These are phyloP conservation scores for Fusarium albosuccineum DNA, from an alignment of 2,329 filamentous ascomycete species.

Conservation along the genomic window DNA sequence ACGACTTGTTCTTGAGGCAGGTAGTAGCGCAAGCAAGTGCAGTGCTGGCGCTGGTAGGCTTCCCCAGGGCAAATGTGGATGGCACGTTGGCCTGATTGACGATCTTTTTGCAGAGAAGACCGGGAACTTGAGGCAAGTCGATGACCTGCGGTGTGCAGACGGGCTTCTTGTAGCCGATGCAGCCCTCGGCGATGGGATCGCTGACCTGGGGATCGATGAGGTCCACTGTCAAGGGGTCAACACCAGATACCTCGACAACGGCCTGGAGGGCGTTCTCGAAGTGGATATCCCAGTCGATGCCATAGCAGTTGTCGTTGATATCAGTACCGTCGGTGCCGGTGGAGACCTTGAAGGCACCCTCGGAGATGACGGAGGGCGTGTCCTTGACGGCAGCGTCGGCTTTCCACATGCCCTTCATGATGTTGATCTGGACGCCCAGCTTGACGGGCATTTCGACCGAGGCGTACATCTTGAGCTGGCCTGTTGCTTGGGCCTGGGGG, in stretches of 20 bases:
- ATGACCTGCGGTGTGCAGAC: too few relatives aligned
- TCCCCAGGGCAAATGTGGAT: too few relatives aligned
- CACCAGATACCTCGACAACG: not conserved
- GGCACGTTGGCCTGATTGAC: not conserved
- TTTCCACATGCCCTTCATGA: not conserved
- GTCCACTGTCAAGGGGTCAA: not conserved
- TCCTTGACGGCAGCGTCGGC: slow-evolving; percentile 9
- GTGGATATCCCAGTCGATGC: slow-evolving; percentile 9
- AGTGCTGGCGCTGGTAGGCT: too few relatives aligned
- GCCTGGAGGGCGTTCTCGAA: slow-evolving; percentile 14
- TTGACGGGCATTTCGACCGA: slow-evolving; percentile 8
- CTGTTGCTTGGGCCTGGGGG: not conserved
- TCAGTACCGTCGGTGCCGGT: not conserved
- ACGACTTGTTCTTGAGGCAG: not conserved
- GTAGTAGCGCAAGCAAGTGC: not conserved
- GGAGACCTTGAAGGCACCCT: not conserved
- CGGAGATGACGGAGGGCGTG: slow-evolving; percentile 5
- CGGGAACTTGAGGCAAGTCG: too few relatives aligned
- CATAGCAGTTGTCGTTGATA: slow-evolving; percentile 14
- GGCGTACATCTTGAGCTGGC: slow-evolving; percentile 1
- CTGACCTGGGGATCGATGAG: slow-evolving; percentile 5
- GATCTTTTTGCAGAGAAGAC: too few relatives aligned
- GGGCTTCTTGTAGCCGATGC: slow-evolving; percentile 5
- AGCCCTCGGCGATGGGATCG: slow-evolving; percentile 1
- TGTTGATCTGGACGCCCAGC: not conserved